Conservation (phyloP, 305 asterid species). For the Galium porrigens region DNA sequence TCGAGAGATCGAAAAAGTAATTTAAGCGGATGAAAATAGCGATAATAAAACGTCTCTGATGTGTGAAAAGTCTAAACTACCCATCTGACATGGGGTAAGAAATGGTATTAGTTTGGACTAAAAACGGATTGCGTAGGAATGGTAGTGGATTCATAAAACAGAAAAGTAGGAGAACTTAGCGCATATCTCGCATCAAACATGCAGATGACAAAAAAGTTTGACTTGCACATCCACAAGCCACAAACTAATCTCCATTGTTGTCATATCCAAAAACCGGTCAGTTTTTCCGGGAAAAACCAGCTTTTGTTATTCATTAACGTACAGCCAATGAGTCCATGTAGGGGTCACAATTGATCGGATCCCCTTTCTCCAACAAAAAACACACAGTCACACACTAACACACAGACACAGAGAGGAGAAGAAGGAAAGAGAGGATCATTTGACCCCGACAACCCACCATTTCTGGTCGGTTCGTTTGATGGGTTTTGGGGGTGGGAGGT, state of each 20-base stretch:
- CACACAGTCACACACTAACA: not conserved
- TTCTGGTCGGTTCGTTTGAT: slow-evolving; percentile 31
- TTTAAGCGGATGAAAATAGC: too few relatives aligned
- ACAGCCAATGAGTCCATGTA: slow-evolving; percentile 13
- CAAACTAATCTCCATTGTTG: not conserved
- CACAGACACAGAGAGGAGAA: not conserved
- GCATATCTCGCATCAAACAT: slow-evolving; percentile 24
- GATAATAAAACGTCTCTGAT: too few relatives aligned
- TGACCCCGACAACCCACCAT: slow-evolving; percentile 22
- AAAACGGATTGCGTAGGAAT: not conserved
- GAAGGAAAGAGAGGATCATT: not conserved
- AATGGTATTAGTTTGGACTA: not conserved
- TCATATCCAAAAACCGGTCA: not conserved
- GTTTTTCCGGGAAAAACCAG: slow-evolving; percentile 8
- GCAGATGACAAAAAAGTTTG: slow-evolving; percentile 10
- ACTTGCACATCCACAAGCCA: slow-evolving; percentile 2
- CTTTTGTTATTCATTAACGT: slow-evolving; percentile 10
- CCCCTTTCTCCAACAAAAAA: slow-evolving; percentile 4
- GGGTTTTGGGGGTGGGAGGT: slow-evolving; percentile 46
- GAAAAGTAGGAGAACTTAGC: slow-evolving; percentile 11
- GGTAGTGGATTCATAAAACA: not conserved
- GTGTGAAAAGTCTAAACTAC: too few relatives aligned
- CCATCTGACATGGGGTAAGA: too few relatives aligned
- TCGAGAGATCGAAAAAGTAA: too few relatives aligned
- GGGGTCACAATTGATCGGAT: slow-evolving; percentile 12